Evolutionary conservation across 495 filamentous ascomycete genomes (phyloP).

Genomic region (Trichocladium antarcticum): DNA sequence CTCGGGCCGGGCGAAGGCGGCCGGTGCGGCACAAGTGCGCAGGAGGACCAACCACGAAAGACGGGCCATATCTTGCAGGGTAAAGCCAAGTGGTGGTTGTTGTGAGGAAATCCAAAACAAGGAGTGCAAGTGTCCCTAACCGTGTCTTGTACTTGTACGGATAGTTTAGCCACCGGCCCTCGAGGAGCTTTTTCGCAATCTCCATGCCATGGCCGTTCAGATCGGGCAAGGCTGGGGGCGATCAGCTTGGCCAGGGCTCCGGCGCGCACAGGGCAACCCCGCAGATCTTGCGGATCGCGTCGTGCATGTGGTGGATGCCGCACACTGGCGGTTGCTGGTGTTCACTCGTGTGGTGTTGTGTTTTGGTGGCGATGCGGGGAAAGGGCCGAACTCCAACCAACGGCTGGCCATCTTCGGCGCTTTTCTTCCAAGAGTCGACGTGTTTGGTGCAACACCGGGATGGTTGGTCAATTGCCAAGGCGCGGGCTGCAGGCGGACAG

Average conservation of each 20-base stretch:
- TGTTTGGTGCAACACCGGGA: background rate
- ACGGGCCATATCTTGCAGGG: slow-evolving; percentile 34
- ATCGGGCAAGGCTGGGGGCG: no score
- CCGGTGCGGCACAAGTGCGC: slow-evolving; percentile 38
- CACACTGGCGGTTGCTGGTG: no score
- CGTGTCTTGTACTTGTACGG: no score
- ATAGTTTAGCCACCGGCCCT: slow-evolving; percentile 6
- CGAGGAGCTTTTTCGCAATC: background rate
- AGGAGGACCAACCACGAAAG: slow-evolving; percentile 38
- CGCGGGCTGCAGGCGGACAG: background rate
- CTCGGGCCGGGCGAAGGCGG: slow-evolving; percentile 34
- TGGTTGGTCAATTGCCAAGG: background rate
- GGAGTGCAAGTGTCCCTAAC: no score
- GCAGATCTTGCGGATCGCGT: no score
- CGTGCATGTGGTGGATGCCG: no score
- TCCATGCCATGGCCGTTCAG: no score
- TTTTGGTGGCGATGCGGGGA: background rate
- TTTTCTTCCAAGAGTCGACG: slow-evolving; percentile 1
- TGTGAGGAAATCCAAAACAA: slow-evolving; percentile 10
- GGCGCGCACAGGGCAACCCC: no score
- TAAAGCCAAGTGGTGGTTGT: slow-evolving; percentile 21
- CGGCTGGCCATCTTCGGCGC: background rate
- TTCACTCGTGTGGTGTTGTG: no score
- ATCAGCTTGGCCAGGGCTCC: no score
- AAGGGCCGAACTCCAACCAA: slow-evolving; percentile 7